Percentiles rank a stretch among this genome's conserved stretches.
Conservation (phyloP, 2,329 filamentous ascomycete species). For the Botrytis elliptica region DNA sequence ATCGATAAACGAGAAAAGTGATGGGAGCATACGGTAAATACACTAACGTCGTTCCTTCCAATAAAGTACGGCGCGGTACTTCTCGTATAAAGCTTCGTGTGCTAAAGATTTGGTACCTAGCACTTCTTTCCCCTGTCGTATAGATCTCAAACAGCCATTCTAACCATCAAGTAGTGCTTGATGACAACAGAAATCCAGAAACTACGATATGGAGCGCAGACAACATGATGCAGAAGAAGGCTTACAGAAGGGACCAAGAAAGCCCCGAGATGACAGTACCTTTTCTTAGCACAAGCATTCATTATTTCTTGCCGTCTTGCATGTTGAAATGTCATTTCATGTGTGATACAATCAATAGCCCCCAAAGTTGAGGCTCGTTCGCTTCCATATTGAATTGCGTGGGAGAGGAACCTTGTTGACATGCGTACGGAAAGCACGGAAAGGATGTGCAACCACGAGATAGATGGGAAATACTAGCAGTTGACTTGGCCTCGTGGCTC, state of each 20-base stretch:
- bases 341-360: not conserved
- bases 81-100: not conserved
- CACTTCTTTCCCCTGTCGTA: not conserved
- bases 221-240: not conserved
- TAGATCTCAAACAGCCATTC: not conserved
- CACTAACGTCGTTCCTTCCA: not conserved
- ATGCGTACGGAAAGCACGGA: not conserved
- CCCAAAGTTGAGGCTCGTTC: slow-evolving; percentile 10
- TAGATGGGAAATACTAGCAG: not conserved
- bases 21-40: not conserved
- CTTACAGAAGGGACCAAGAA: not conserved
- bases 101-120: not conserved
- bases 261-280: not conserved
- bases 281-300: not conserved
- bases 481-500: slow-evolving; percentile 3
- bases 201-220: not conserved
- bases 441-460: not conserved
- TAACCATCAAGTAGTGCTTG: not conserved
- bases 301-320: not conserved
- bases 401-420: not conserved
- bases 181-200: not conserved
- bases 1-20: not conserved
- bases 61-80: not conserved
- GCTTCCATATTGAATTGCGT: not conserved
- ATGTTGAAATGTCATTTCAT: too few species aligned